These are phyloP conservation scores for Ustilago trichophora DNA, from an alignment of 1,284 basidiomycete species.

Conservation along the genomic window DNA sequence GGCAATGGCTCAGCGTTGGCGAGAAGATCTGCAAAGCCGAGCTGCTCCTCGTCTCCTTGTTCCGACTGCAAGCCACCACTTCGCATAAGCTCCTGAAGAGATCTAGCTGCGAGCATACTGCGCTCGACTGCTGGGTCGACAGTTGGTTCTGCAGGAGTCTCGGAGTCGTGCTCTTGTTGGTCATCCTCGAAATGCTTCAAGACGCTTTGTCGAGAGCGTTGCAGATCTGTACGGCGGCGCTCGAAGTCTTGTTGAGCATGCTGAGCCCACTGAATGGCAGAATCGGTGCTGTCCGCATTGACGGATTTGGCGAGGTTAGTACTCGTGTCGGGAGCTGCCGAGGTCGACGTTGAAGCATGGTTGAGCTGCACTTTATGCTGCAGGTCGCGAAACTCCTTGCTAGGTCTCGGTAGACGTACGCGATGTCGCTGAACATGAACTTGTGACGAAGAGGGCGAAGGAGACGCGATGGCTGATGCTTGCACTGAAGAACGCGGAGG, in stretches of 20 bases:
- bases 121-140: conserved; percentile 36
- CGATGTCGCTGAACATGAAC: conserved; percentile 8
- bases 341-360: not conserved
- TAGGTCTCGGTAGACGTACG: conserved; percentile 35
- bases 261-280: conserved; percentile 35
- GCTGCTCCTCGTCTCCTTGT: conserved; percentile 4
- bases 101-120: conserved; percentile 36
- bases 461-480: not conserved
- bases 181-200: conserved; percentile 11
- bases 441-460: conserved; percentile 9
- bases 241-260: conserved; percentile 45
- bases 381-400: conserved; percentile 37
- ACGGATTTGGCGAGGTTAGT: not conserved
- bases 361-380: conserved; percentile 19
- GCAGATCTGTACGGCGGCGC: conserved; percentile 21
- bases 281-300: not conserved
- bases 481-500: not conserved
- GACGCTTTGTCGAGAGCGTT: conserved; percentile 14
- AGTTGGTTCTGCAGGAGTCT: not conserved
- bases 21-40: conserved; percentile 25
- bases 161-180: not conserved
- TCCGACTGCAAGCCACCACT: conserved; percentile 30
- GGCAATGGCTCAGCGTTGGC: conserved; percentile 27
- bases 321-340: conserved; percentile 5
- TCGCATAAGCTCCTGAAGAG: conserved; percentile 37